Evolutionary conservation across 1,284 basidiomycete genomes (phyloP), one percentile per base, ranked within the genome.

Genomic region (Schizophyllum amplum): DNA sequence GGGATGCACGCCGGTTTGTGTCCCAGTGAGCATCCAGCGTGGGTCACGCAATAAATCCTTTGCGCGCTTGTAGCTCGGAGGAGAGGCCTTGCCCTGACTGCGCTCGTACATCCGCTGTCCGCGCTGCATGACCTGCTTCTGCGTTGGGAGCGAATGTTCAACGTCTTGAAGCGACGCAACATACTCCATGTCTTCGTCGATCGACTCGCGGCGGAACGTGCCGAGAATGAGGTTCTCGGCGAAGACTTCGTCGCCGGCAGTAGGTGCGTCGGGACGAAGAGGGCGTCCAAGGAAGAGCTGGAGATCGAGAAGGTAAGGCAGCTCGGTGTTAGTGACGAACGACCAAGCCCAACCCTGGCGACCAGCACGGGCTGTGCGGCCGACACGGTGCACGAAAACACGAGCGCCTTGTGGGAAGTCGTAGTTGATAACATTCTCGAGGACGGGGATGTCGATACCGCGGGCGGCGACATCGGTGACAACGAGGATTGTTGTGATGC

Each of bases 381-480:
- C 97, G 21, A 99, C 96, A 60, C 97, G 90, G 73, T 99, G 97
- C 0, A 99, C 88, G 66, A 98, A 99, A 4, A 97, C 86, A 57
- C 96, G 78, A 0, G 94, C 85, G 25, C 94, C 93, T 55, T 94
- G 87, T 0, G 97, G 95, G 63, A 99, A 98, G 67, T 99, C 96
- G 70, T 94, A 99, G 71, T 99, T 99, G 71, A 99, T 80, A 27
- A 99, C 97, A 67, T 98, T 92, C 69, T 94, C 92, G 55, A 98
- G 79, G 24, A 98, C 82, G 3, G 94, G 94, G 51, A 98, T 92
- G 73, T 98, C 94, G 67, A 96, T 94, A 68, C 95, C 95, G 64
- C 95, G 87, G 4, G 97, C 97, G 17, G 97, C 97, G 42, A 99
- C 93, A 68, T 99, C 97, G 0, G 97, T 99, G 47, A 99, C 96